These are phyloP conservation scores for Penicillium paneum DNA, from an alignment of 2,329 filamentous ascomycete genomes.

Conservation along the genomic window DNA sequence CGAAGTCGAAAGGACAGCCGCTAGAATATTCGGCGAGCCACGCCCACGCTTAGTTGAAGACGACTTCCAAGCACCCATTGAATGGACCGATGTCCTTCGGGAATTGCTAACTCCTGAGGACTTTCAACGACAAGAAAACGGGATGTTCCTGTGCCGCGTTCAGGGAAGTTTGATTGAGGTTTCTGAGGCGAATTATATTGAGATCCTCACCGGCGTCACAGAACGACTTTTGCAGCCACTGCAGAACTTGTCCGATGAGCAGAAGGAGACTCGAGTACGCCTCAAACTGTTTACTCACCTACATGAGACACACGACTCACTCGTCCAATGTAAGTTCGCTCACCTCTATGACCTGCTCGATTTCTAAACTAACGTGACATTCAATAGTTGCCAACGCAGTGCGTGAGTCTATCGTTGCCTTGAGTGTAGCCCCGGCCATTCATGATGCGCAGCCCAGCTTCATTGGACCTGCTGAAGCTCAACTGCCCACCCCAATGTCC, in stretches of 20 bases:
- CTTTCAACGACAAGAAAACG: not conserved
- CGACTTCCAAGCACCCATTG: not conserved
- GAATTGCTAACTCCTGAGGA: not conserved
- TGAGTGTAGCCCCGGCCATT: not conserved
- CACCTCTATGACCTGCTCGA: not conserved
- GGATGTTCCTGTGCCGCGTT: not conserved
- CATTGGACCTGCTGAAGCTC: too few relatives aligned
- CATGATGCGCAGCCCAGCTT: not conserved
- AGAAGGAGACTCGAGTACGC: not conserved
- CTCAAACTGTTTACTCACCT: not conserved
- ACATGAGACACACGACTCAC: not conserved
- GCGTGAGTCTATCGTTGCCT: rapidly evolving
- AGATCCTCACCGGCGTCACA: not conserved
- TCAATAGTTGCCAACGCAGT: not conserved
- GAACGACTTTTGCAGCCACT: not conserved
- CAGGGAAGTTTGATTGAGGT: not conserved
- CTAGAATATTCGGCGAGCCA: not conserved
- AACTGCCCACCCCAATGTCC: not conserved
- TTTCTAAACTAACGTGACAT: not conserved
- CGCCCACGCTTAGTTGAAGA: not conserved
- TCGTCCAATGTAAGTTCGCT: not conserved
- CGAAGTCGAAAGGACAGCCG: not conserved
- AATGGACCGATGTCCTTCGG: not conserved
- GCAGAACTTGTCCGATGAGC: not conserved
- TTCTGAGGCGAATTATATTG: not conserved